These are phyloP conservation scores for Dipsacomyces acuminosporus DNA, from an alignment of 371 early-diverging fungal genomes.

Conservation along the genomic window DNA sequence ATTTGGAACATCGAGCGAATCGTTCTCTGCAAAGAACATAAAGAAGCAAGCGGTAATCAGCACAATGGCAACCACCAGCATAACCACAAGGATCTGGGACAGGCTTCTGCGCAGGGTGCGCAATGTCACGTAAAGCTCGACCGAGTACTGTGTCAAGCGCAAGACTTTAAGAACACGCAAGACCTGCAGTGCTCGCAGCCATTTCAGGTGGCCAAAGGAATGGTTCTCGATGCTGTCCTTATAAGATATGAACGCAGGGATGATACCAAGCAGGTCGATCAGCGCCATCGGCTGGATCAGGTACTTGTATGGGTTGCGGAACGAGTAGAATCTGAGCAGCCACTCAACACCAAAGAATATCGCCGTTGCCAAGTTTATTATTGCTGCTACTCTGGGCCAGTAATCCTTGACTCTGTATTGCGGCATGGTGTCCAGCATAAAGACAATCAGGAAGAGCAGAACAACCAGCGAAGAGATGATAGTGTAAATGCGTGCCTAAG, in stretches of 20 bases:
- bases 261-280: slow-evolving; percentile 31
- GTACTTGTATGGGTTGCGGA: slow-evolving; percentile 11
- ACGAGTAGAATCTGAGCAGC: slow-evolving; percentile 36
- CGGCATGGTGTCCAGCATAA: slow-evolving; percentile 42
- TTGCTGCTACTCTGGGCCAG: slow-evolving; percentile 26
- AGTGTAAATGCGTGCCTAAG: slow-evolving; percentile 36
- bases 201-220: slow-evolving; percentile 26
- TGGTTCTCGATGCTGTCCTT: neutral
- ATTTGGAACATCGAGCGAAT: slow-evolving; percentile 17
- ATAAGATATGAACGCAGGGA: slow-evolving; percentile 28
- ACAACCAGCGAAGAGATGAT: slow-evolving; percentile 26
- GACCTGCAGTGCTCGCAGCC: slow-evolving; percentile 37
- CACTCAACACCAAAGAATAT: slow-evolving; percentile 33
- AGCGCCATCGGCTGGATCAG: slow-evolving; percentile 30
- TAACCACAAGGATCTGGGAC: slow-evolving; percentile 44
- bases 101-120: slow-evolving; percentile 41
- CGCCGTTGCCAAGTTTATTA: slow-evolving; percentile 31
- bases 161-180: slow-evolving; percentile 32
- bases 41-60: slow-evolving; percentile 46
- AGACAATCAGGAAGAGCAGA: slow-evolving; percentile 40
- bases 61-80: slow-evolving; percentile 29
- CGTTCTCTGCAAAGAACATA: slow-evolving; percentile 48
- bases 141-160: slow-evolving; percentile 35
- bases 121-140: slow-evolving; percentile 43
- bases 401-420: slow-evolving; percentile 26